Conservation (phyloP, 257 asterid species). For the Nicotiana knightiana region DNA sequence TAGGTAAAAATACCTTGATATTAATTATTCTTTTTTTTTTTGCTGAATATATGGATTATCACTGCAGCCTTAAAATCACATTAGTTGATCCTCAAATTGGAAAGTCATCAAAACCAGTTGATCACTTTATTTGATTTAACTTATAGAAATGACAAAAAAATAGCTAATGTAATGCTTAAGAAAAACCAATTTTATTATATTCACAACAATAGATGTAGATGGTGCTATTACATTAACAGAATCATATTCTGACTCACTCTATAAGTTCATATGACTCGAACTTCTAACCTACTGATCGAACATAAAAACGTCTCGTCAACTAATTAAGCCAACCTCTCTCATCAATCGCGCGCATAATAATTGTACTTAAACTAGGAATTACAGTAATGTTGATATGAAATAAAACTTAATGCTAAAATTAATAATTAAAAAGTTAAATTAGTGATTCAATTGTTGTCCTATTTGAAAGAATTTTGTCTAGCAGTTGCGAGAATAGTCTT, state of each 20-base stretch:
- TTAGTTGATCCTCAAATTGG: neutral
- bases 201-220: neutral
- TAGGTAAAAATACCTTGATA: too few species aligned
- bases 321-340: too few species aligned
- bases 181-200: neutral
- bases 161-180: neutral
- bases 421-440: neutral
- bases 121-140: neutral
- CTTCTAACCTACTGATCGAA: too few species aligned
- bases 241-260: neutral
- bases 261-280: too few species aligned
- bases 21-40: too few species aligned
- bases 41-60: too few species aligned
- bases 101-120: neutral
- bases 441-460: neutral
- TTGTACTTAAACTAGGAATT: neutral
- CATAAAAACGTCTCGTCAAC: too few species aligned
- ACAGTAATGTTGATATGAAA: neutral
- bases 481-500: slow-evolving; percentile 77
- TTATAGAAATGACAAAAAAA: neutral
- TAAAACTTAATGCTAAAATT: neutral
- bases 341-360: too few species aligned
- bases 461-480: slow-evolving; percentile 57
- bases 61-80: neutral
- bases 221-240: neutral